A percentile compares a stretch with the other conserved stretches of the same genome.
These are phyloP conservation scores for Trifolium pratense DNA, from an alignment of 306 rosid genomes.

Conservation along the genomic window DNA sequence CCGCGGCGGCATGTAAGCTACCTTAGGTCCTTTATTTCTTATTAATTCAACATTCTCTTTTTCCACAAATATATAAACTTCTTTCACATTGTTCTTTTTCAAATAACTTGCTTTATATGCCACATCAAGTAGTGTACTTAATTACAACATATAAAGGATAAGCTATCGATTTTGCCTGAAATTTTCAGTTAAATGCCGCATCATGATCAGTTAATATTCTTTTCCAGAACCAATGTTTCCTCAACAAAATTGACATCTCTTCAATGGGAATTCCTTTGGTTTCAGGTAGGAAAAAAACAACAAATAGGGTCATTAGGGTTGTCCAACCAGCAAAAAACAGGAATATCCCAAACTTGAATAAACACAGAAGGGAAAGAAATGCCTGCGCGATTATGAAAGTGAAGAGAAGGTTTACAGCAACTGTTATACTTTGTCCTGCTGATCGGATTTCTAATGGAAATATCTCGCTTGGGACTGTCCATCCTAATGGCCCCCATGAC, in stretches of 20 bases:
- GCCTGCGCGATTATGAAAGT: conserved; percentile 8
- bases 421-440: conserved; percentile 8
- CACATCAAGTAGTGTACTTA: neutral
- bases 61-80: neutral
- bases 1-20: too few relatives aligned
- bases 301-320: neutral
- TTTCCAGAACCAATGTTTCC: conserved; percentile 17
- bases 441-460: conserved; percentile 8
- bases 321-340: conserved; percentile 5
- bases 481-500: conserved; percentile 7
- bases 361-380: conserved; percentile 30
- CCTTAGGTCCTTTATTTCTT: too few relatives aligned
- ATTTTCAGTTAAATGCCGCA: neutral
- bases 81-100: neutral
- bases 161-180: neutral
- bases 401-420: conserved; percentile 5
- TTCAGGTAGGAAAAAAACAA: conserved; percentile 4
- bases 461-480: conserved; percentile 51
- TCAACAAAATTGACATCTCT: neutral
- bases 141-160: neutral
- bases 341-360: conserved; percentile 36
- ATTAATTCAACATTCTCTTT: neutral
- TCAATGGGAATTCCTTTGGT: conserved; percentile 7
- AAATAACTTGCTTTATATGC: neutral
- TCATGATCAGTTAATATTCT: neutral